Evolutionary conservation across 257 asterid species (phyloP), one percentile per base, ranked within the genome.

Genomic region (Apocynum venetum): DNA sequence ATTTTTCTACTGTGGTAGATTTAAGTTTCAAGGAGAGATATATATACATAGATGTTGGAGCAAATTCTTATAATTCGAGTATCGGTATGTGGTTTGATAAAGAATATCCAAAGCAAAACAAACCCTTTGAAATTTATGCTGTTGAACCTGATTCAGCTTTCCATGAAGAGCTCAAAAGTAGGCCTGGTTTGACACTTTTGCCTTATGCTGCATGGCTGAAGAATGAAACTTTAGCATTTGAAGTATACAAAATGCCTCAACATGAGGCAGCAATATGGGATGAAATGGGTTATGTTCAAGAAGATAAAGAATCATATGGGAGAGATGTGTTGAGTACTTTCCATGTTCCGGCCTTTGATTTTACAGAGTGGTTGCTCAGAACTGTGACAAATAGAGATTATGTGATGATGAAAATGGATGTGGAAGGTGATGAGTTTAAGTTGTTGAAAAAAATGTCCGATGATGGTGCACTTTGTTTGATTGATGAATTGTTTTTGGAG

Each of bases 161-260:
- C 66, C 85, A 85, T 77, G 71, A 60, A 8, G 82, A 87, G 73
- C 87, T 83, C 70, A 82, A 36, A 46, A 65, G 4, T 25, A 25
- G 31, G 31, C 31, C 31, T 25, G 87, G 86, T 17, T 81, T 87
- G 36, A 85, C 84, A 3, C 87, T 89, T 0, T 38, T 87, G 77
- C 93, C 91, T 1, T 89, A 82, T 75, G 93, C 89, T 0, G 89
- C 89, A 2, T 85, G 93, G 91, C 71, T 87, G 0, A 81, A 43
- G 73, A 89, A 89, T 72, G 93, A 89, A 71, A 82, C 86, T 25
- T 81, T 87, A 6, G 81, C 79, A 13, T 89, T 87, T 74, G 88
- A 87, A 15, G 84, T 80, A 0, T 75, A 83, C 36, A 81, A 86
- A 76, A 53, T 85, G 81, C 78, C 84, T 13, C 64, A 46, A 35